Conservation (phyloP, 306 rosid genomes). For the Lupinus albus region DNA sequence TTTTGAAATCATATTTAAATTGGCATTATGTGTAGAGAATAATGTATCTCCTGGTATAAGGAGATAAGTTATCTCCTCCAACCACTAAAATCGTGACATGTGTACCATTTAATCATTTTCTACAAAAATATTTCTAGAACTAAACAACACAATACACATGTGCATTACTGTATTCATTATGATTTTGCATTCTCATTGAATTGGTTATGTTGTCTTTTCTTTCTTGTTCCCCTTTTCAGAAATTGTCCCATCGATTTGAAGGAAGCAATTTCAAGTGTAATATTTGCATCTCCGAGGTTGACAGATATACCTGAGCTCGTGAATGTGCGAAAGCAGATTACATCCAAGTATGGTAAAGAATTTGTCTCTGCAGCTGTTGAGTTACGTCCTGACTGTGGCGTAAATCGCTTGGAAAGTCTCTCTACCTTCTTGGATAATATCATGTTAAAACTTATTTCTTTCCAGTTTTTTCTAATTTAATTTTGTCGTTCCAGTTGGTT, state of each 20-base stretch:
- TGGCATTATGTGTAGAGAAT: constrained; percentile 7
- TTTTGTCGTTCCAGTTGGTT: constrained; percentile 65
- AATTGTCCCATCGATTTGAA: constrained; percentile 85
- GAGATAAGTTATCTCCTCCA: no score
- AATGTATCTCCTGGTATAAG: no score
- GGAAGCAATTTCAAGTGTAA: constrained; percentile 86
- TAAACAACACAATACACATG: no score
- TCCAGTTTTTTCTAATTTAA: constrained; percentile 21
- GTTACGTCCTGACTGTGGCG: constrained; percentile 95
- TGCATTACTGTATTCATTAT: constrained; percentile 14
- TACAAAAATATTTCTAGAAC: no score
- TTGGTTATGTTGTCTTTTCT: constrained; percentile 23
- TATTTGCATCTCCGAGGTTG: constrained; percentile 92
- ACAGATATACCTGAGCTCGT: constrained; percentile 82
- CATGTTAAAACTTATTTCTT: constrained; percentile 33
- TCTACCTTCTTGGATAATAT: constrained; percentile 33
- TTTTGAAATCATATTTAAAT: constrained; percentile 21
- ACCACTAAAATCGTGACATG: no score
- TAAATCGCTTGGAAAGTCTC: constrained; percentile 77
- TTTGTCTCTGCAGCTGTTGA: constrained; percentile 75
- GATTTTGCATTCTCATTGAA: constrained; percentile 28
- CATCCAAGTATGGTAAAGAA: constrained; percentile 87
- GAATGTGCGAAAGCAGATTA: constrained; percentile 73
- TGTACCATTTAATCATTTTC: no score
- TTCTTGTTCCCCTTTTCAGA: constrained; percentile 49